phyloP scores from a whole-genome alignment of 2,329 filamentous ascomycete species.

The Knufia petricola region DNA sequence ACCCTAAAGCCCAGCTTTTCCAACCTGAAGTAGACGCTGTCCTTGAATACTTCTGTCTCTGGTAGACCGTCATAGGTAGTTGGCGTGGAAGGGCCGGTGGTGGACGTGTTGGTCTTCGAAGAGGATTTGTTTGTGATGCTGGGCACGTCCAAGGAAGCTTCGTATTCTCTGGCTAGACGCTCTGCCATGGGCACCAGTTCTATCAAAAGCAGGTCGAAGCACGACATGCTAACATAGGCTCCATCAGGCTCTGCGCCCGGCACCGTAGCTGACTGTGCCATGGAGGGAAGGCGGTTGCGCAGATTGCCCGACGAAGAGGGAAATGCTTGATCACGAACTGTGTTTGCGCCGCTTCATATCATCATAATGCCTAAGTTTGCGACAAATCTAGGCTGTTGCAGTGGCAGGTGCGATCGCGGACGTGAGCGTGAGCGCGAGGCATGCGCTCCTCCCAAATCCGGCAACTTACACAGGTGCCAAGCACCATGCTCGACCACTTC shows the following conservation, averaged over 20 bases:
- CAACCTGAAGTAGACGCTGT: conserved; percentile 74
- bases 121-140: conserved; percentile 11
- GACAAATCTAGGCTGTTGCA: no score
- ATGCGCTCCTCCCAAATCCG: not conserved
- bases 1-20: conserved; percentile 84
- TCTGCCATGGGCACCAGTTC: conserved; percentile 93
- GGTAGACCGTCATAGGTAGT: conserved; percentile 21
- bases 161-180: conserved; percentile 55
- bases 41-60: conserved; percentile 62
- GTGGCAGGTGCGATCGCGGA: not conserved
- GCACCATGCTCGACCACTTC: not conserved
- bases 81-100: conserved; percentile 4
- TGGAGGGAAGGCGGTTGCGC: conserved; percentile 37
- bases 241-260: conserved; percentile 70
- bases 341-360: conserved; percentile 7
- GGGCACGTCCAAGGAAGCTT: conserved; percentile 20
- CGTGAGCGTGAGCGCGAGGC: not conserved
- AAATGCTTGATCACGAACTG: not conserved
- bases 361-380: not conserved
- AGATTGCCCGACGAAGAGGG: not conserved
- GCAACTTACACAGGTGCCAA: conserved; percentile 1
- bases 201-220: conserved; percentile 89
- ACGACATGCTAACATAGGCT: conserved; percentile 70
- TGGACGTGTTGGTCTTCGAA: conserved; percentile 4
- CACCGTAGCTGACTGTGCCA: no score